A percentile compares a stretch with the other conserved stretches of the same genome.
These are phyloP conservation scores for Graphilbum ipis-grandicollis DNA, from an alignment of 2,329 filamentous ascomycete species.

Conservation along the genomic window DNA sequence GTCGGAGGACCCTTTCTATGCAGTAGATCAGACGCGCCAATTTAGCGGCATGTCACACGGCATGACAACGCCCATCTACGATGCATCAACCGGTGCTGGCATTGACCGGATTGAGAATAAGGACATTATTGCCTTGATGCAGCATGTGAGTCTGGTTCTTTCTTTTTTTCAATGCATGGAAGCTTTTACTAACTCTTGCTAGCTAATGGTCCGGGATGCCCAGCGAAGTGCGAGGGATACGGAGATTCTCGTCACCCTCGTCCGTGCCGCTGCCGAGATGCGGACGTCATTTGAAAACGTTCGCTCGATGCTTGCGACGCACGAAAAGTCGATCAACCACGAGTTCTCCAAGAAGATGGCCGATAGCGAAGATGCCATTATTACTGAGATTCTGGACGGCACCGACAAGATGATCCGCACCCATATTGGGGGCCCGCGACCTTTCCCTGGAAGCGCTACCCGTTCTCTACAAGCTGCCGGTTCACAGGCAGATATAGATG, in stretches of 20 bases:
- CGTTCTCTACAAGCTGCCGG: slow-evolving; percentile 37
- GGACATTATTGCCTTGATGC: slow-evolving; percentile 94
- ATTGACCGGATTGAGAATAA: slow-evolving; percentile 89
- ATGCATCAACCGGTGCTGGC: slow-evolving; percentile 70
- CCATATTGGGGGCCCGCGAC: slow-evolving; percentile 70
- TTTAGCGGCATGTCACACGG: slow-evolving; percentile 84
- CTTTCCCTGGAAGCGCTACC: slow-evolving; percentile 48
- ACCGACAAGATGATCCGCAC: slow-evolving; percentile 74
- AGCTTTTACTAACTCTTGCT: neutral
- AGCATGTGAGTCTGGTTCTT: slow-evolving; percentile 46
- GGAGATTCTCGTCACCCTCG: slow-evolving; percentile 85
- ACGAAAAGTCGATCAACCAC: slow-evolving; percentile 75
- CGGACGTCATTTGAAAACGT: slow-evolving; percentile 90
- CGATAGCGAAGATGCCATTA: slow-evolving; percentile 77
- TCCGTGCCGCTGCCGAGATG: slow-evolving; percentile 91
- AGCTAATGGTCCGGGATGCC: slow-evolving; percentile 88
- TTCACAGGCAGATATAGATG: slow-evolving; percentile 40
- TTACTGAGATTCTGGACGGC: slow-evolving; percentile 72
- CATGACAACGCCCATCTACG: slow-evolving; percentile 77
- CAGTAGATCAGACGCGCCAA: slow-evolving; percentile 43
- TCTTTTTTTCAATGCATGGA: too few relatives aligned
- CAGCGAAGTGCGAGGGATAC: slow-evolving; percentile 93
- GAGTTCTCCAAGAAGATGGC: slow-evolving; percentile 56
- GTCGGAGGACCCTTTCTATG: slow-evolving; percentile 50
- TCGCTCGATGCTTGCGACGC: slow-evolving; percentile 77